Evolutionary conservation across 2,329 filamentous ascomycete species (phyloP).

Genomic region (Samsoniella hepiali): DNA sequence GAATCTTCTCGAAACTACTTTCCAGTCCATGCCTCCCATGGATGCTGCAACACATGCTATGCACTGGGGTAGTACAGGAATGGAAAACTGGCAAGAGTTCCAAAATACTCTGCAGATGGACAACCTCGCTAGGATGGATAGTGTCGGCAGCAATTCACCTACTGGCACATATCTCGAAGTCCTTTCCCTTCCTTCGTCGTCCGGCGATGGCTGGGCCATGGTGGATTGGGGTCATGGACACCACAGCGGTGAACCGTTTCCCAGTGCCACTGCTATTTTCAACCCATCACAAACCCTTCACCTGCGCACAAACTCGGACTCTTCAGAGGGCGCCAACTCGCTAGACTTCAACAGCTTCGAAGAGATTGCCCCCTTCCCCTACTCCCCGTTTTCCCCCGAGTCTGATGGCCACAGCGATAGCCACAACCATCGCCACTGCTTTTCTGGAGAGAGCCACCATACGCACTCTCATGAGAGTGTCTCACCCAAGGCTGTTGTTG

Average conservation of each 20-base stretch:
- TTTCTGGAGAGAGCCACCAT: conserved; percentile 52
- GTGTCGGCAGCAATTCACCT: conserved; percentile 45
- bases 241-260: conserved; percentile 61
- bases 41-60: conserved; percentile 53
- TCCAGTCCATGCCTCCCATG: conserved; percentile 55
- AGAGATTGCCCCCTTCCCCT: conserved; percentile 67
- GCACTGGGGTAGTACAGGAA: conserved; percentile 59
- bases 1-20: conserved; percentile 62
- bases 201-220: conserved; percentile 82
- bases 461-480: conserved; percentile 48
- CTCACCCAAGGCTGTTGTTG: conserved; percentile 65
- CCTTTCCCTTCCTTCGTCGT: conserved; percentile 74
- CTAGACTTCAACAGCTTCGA: conserved; percentile 76
- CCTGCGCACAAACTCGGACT: conserved; percentile 81
- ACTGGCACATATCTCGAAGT: conserved; percentile 71
- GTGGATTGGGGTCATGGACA: conserved; percentile 73
- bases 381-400: conserved; percentile 77
- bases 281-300: conserved; percentile 90
- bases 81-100: conserved; percentile 79
- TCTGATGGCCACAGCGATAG: conserved; percentile 72
- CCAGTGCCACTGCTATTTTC: conserved; percentile 64
- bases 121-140: conserved; percentile 38
- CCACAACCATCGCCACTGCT: conserved; percentile 58
- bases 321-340: conserved; percentile 67
- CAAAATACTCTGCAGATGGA: conserved; percentile 58